These are phyloP conservation scores for Teunomyces barrocoloradensis DNA, from an alignment of 805 yeast genomes.

Conservation along the genomic window DNA sequence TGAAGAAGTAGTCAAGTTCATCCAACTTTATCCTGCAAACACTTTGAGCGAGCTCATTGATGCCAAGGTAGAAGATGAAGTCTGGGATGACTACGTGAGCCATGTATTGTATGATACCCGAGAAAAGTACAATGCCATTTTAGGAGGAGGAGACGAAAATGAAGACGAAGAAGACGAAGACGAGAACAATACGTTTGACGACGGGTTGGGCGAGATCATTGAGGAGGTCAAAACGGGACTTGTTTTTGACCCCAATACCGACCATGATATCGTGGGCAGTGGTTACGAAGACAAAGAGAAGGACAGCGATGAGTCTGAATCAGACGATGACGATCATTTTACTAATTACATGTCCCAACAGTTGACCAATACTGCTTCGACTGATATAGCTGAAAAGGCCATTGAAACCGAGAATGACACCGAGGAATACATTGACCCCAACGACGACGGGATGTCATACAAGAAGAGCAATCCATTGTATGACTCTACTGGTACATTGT, in stretches of 20 bases:
- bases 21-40: slow-evolving; percentile 32
- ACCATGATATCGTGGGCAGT: slow-evolving; percentile 27
- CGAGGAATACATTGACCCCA: slow-evolving; percentile 75
- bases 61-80: slow-evolving; percentile 37
- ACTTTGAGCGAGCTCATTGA: slow-evolving; percentile 38
- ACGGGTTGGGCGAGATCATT: slow-evolving; percentile 37
- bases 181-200: slow-evolving; percentile 29
- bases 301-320: slow-evolving; percentile 35
- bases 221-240: slow-evolving; percentile 35
- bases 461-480: slow-evolving; percentile 63
- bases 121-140: slow-evolving; percentile 88
- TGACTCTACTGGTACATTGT: slow-evolving; percentile 31
- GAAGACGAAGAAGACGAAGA: slow-evolving; percentile 36
- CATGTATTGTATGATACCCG: slow-evolving; percentile 83
- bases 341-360: slow-evolving; percentile 77
- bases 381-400: slow-evolving; percentile 43
- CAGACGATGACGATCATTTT: slow-evolving; percentile 54
- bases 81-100: slow-evolving; percentile 82
- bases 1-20: slow-evolving; percentile 31
- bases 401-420: slow-evolving; percentile 39
- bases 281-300: slow-evolving; percentile 31
- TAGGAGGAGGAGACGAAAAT: slow-evolving; percentile 72
- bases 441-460: slow-evolving; percentile 77
- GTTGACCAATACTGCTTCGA: slow-evolving; percentile 51
- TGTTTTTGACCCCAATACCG: slow-evolving; percentile 28